phyloP scores from a whole-genome alignment of 192 early-diverging fungal genomes.

The Pilobolus umbonatus region DNA sequence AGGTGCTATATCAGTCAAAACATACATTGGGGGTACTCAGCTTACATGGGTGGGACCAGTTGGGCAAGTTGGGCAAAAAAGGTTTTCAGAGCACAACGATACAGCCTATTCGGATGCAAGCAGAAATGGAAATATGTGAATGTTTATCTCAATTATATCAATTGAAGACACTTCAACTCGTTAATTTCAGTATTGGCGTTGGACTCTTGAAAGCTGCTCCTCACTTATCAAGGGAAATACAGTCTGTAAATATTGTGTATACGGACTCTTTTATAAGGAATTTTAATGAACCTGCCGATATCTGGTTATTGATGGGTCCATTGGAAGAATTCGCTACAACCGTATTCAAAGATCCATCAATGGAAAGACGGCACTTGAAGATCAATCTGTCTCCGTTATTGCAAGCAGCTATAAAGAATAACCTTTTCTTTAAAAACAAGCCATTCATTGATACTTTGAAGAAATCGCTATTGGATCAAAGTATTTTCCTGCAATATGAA shows the following conservation, averaged over 20 bases:
- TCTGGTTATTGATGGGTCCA: conserved; percentile 1
- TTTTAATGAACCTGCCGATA: background rate
- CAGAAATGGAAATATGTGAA: background rate
- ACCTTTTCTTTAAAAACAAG: too few relatives aligned
- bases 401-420: too few relatives aligned
- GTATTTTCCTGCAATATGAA: too few relatives aligned
- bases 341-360: too few relatives aligned
- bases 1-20: background rate
- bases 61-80: background rate
- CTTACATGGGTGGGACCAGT: conserved; percentile 11
- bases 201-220: background rate
- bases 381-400: too few relatives aligned
- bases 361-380: too few relatives aligned
- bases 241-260: background rate
- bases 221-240: background rate
- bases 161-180: background rate
- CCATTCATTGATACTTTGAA: too few relatives aligned
- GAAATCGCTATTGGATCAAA: too few relatives aligned
- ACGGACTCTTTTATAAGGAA: conserved; percentile 7
- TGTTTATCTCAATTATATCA: background rate
- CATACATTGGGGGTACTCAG: background rate
- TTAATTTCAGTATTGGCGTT: conserved; percentile 3
- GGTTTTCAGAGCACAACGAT: background rate
- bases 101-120: background rate
- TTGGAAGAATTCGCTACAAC: conserved; percentile 3